Base-by-base conservation (phyloP, 805 yeast genomes). In the Saturnispora silvae region DNA sequence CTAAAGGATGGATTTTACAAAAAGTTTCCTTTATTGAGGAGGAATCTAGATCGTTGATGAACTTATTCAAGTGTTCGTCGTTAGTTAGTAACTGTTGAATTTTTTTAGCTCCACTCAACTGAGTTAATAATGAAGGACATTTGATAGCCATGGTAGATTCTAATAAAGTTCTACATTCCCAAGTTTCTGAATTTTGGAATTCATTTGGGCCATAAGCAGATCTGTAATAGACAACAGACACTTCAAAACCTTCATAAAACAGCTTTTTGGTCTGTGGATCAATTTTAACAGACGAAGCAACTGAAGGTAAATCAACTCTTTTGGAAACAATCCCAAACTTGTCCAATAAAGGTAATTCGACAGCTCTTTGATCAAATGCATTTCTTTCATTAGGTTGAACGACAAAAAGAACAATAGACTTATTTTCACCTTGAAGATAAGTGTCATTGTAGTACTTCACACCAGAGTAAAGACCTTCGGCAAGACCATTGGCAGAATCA, bases 91-190 rank as follows among this genome's bases (percentile, higher is more conserved):
- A 63, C 56, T 92, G 98, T 61, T 92, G 99, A 36, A 92, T 70
- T 57, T 92, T 92, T 53, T 92, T 92, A 15, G 95, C 77, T 1
- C 99, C 99, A 17, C 95, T 74, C 40, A 92, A 65, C 59, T 92
- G 99, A 2, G 94, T 84, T 42, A 84, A 61, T 22, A 89, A 62
- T 4, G 92, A 77, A 2, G 99, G 99, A 44, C 95, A 89, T 57
- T 92, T 87, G 43, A 92, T 79, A 1, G 97, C 94, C 35, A 65
- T 56, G 9, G 87, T 70, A 7, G 72, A 65, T 54, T 92, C 99
- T 38, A 92, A 64, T 17, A 63, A 51, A 19, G 73, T 63, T 51
- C 99, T 70, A 9, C 82, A 79, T 11, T 68, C 70, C 98, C 98
- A 92, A 25, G 83, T 75, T 18, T 54, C 57, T 17, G 74, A 77